Percentiles rank a stretch among this genome's conserved stretches.
phyloP scores from a whole-genome alignment of 345 rosid species.

The Microcos paniculata region DNA sequence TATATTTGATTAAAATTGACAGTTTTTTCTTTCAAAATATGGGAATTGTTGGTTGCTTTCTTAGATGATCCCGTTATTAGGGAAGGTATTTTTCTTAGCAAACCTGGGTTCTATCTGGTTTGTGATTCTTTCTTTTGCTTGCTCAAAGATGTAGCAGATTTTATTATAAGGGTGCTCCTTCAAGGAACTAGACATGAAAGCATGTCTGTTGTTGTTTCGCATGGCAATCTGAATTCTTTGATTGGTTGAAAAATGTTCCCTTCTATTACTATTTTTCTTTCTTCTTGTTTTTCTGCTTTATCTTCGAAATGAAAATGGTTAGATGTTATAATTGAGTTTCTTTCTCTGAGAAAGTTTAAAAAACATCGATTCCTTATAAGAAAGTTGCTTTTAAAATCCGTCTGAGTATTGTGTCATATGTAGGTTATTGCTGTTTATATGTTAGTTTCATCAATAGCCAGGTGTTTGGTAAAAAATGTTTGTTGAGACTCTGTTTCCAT shows the following conservation, averaged over 20 bases:
- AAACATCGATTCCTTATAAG: no score
- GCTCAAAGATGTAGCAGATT: background rate
- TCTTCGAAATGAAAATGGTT: no score
- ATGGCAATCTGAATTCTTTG: background rate
- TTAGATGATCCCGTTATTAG: background rate
- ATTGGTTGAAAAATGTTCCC: background rate
- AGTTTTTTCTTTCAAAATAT: background rate
- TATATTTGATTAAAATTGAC: background rate
- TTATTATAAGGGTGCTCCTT: background rate
- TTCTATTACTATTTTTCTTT: background rate
- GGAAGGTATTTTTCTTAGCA: conserved; percentile 9
- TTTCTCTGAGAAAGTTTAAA: no score
- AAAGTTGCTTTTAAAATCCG: no score
- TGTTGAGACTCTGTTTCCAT: no score
- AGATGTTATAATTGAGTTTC: no score
- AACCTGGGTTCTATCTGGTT: background rate
- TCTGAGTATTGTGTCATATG: no score
- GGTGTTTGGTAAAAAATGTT: no score
- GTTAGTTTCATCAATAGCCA: no score
- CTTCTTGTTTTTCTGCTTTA: background rate
- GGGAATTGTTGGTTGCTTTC: background rate
- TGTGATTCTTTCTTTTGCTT: background rate
- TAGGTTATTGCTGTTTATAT: no score
- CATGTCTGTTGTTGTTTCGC: background rate
- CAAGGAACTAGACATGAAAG: background rate